These are phyloP conservation scores for Colletotrichum sp. DNA, from an alignment of 2,329 filamentous ascomycete genomes.

Conservation along the genomic window DNA sequence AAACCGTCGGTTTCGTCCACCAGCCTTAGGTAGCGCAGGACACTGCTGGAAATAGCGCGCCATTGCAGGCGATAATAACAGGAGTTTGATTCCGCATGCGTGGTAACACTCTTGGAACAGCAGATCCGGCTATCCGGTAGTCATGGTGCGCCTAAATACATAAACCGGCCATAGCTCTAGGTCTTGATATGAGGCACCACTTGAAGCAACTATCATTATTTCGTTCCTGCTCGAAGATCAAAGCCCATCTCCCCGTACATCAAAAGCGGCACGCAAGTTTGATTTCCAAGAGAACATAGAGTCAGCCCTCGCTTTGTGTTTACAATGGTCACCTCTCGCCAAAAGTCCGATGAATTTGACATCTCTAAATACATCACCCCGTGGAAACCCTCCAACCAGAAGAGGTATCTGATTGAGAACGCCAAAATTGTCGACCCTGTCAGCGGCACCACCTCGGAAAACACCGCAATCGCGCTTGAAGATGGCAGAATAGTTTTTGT, in stretches of 20 bases:
- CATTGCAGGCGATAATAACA: neutral
- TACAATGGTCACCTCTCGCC: neutral
- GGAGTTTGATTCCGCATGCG: neutral
- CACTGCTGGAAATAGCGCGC: neutral
- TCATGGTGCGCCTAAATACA: neutral
- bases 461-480: neutral
- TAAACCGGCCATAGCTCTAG: neutral
- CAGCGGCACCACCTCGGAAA: neutral
- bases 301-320: neutral
- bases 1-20: neutral
- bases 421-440: neutral
- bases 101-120: neutral
- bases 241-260: fast-evolving
- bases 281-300: fast-evolving
- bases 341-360: neutral
- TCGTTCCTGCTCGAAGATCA: neutral
- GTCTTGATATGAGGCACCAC: neutral
- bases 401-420: neutral
- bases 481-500: neutral
- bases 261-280: neutral
- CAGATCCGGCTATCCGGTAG: neutral
- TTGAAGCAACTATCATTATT: neutral
- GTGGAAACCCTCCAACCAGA: neutral
- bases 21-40: neutral
- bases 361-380: neutral